Conservation (phyloP, 495 filamentous ascomycete genomes). For the Penicillium chermesinum region DNA sequence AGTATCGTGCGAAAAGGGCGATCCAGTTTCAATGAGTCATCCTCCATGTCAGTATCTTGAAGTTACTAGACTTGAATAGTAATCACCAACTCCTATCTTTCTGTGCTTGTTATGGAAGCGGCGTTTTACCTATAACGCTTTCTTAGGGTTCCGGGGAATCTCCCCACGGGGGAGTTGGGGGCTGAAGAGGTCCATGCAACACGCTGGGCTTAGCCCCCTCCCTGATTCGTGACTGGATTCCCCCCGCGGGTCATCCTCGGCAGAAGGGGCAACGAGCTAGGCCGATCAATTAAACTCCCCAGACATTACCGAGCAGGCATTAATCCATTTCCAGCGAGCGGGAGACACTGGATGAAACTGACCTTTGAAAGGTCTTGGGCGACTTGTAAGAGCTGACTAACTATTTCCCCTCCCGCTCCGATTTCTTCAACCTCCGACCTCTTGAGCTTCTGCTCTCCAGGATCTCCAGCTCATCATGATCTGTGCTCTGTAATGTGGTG, state of each 20-base stretch:
- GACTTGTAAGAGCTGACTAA: slow-evolving; percentile 17
- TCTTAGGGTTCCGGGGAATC: neutral
- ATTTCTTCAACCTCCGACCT: neutral
- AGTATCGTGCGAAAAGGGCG: too few species aligned
- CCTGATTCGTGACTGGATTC: slow-evolving; percentile 1
- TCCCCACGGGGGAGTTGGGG: neutral
- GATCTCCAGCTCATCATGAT: neutral
- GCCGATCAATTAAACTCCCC: neutral
- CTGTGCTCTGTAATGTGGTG: neutral
- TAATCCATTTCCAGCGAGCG: neutral
- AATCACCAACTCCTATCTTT: too few species aligned
- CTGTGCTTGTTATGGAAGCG: too few species aligned
- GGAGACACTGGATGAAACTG: neutral
- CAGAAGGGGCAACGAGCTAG: neutral
- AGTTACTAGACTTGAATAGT: too few species aligned
- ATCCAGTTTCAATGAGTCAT: too few species aligned
- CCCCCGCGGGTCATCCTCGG: slow-evolving; percentile 9
- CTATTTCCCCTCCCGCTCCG: slow-evolving; percentile 7
- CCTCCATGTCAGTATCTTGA: too few species aligned
- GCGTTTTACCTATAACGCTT: neutral
- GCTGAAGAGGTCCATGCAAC: neutral
- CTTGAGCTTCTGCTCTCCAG: neutral
- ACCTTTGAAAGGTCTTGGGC: too few species aligned
- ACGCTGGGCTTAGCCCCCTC: neutral
- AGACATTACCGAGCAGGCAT: neutral